Evolutionary conservation across 306 rosid species (phyloP), one percentile per base, ranked within the genome.

Genomic region (Heteromeles arbutifolia): DNA sequence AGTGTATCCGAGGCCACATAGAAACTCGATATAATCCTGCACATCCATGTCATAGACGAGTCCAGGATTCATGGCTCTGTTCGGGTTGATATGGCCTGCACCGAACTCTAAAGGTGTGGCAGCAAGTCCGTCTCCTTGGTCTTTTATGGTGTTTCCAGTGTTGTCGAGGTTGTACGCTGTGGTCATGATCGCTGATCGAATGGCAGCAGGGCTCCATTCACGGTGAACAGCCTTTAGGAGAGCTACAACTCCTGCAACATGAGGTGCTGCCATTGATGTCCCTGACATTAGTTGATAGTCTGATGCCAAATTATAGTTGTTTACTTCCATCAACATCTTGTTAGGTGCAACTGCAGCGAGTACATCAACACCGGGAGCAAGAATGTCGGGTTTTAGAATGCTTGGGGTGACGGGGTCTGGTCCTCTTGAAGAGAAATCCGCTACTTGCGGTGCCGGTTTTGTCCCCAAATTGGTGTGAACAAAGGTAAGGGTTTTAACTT

Each of bases 111-210:
- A 66, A 15, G 62, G 58, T 3, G 74, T 72, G 25, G 68, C 82
- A 5, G 9, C 5, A 21, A 41, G 12, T 15, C 25, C 21, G 4
- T 14, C 22, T 2, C 3, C 0, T 48, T 54, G 69, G 3, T 80
- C 77, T 64, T 28, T 3, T 17, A 81, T 22, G 1, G 69, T 14
- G 17, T 18, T 45, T 6, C n/a, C 37, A 4, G 61, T 72, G 0
- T 8, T 48, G 43, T 65, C 77, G 18, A 28, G 4, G 13, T 54
- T 56, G 4, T 71, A 76, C 2, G 84, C 74, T 11, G 65, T 56
- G 44, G 84, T 81, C 81, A 76, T 81, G 70, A 76, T 64, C 0
- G 84, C 74, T 4, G 81, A 81, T 31, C 63, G 62, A 59, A 81
- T 71, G 65, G 67, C 62, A 3, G 78, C 69, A 5, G 78, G 81